These are phyloP conservation scores for Gossypium australe DNA, from an alignment of 345 rosid species.

Conservation along the genomic window DNA sequence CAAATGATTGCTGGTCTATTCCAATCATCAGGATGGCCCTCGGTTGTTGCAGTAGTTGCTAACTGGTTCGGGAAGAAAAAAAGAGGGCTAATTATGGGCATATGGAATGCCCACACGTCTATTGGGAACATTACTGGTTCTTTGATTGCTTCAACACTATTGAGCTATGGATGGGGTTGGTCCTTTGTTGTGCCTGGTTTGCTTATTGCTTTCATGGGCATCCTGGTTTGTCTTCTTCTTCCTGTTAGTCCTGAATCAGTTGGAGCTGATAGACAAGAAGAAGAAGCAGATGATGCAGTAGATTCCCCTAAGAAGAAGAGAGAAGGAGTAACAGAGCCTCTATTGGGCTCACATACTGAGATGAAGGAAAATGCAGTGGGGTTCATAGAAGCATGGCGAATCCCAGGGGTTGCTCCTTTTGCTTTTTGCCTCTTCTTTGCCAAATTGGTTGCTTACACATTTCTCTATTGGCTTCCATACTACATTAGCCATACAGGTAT, in stretches of 20 bases:
- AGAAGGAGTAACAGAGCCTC: conserved; percentile 42
- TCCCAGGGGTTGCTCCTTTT: conserved; percentile 92
- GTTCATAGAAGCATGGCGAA: conserved; percentile 87
- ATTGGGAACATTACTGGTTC: conserved; percentile 86
- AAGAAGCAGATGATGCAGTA: conserved; percentile 14
- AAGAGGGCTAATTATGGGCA: conserved; percentile 72
- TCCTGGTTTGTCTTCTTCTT: conserved; percentile 59
- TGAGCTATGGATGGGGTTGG: conserved; percentile 98
- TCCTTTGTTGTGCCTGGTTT: conserved; percentile 85
- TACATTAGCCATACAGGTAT: conserved; percentile 90
- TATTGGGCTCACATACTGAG: conserved; percentile 37
- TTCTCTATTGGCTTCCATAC: conserved; percentile 98
- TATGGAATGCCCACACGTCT: conserved; percentile 98
- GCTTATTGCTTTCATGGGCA: conserved; percentile 42
- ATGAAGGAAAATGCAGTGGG: conserved; percentile 58
- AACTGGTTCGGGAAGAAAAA: conserved; percentile 95
- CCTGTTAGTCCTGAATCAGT: conserved; percentile 72
- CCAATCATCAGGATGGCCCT: conserved; percentile 99
- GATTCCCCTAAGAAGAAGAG: conserved; percentile 47
- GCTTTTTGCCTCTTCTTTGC: conserved; percentile 94
- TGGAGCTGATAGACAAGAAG: conserved; percentile 53
- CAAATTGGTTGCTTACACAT: conserved; percentile 91
- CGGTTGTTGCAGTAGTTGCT: conserved; percentile 91
- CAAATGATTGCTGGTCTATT: conserved; percentile 79
- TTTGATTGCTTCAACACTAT: conserved; percentile 58